Conservation (phyloP, 805 yeast genomes). For the Soucietia sequanensis region DNA sequence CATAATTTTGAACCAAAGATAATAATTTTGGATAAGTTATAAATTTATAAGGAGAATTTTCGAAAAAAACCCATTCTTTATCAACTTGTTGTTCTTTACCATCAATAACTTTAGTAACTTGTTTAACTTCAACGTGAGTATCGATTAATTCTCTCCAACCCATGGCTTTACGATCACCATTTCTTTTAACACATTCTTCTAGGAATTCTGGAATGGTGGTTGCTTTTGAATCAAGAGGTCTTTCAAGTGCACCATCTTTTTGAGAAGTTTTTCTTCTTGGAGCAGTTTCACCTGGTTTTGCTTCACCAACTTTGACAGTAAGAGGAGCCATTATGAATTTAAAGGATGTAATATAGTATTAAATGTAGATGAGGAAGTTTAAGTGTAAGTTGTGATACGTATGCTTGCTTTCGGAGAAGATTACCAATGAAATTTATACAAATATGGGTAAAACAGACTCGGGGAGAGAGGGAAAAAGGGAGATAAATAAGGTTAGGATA, state of each 20-base stretch:
- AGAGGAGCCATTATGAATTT: slow-evolving; percentile 20
- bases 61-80: slow-evolving; percentile 87
- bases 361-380: too few species aligned
- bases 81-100: slow-evolving; percentile 72
- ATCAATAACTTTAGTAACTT: slow-evolving; percentile 69
- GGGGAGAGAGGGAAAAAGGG: too few species aligned
- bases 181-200: slow-evolving; percentile 56
- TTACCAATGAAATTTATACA: too few species aligned
- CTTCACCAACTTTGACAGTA: slow-evolving; percentile 66
- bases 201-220: slow-evolving; percentile 70
- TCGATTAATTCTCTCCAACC: slow-evolving; percentile 80
- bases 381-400: too few species aligned
- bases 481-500: too few species aligned
- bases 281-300: slow-evolving; percentile 75
- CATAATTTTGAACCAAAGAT: slow-evolving; percentile 49
- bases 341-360: too few species aligned
- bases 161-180: slow-evolving; percentile 55
- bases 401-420: too few species aligned
- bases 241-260: slow-evolving; percentile 48
- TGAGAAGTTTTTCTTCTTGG: slow-evolving; percentile 67
- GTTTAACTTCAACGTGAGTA: slow-evolving; percentile 72
- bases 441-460: too few species aligned
- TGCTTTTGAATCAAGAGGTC: slow-evolving; percentile 65
- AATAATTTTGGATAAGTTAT: slow-evolving; percentile 60
- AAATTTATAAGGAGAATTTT: slow-evolving; percentile 69